Evolutionary conservation across 2,329 filamentous ascomycete species (phyloP), one percentile per base, ranked within the genome.

Genomic region (Passalora sequoiae): DNA sequence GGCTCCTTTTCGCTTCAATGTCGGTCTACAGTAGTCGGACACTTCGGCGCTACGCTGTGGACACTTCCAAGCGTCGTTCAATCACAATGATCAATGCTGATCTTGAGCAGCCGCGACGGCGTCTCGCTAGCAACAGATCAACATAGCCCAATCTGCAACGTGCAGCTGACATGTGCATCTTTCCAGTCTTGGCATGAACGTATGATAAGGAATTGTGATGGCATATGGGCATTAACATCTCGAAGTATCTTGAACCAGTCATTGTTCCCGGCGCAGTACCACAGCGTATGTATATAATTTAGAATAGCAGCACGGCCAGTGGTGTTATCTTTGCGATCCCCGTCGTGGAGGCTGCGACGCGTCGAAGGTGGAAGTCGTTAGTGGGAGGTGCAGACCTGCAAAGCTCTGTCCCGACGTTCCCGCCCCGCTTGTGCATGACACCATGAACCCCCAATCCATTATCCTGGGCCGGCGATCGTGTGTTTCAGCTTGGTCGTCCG

Each of bases 41-140:
- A n/a, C n/a, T n/a, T n/a, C n/a, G n/a, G n/a, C n/a, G n/a, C n/a
- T n/a, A n/a, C n/a, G n/a, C n/a, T n/a, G n/a, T n/a, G n/a, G n/a
- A n/a, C n/a, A n/a, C n/a, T n/a, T n/a, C n/a, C n/a, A n/a, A n/a
- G n/a, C n/a, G n/a, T n/a, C n/a, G n/a, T n/a, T n/a, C n/a, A n/a
- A n/a, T n/a, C n/a, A n/a, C n/a, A n/a, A n/a, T n/a, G n/a, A n/a
- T n/a, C n/a, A n/a, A n/a, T n/a, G n/a, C n/a, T n/a, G n/a, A n/a
- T n/a, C n/a, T n/a, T n/a, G n/a, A n/a, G n/a, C n/a, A n/a, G n/a
- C n/a, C n/a, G n/a, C n/a, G n/a, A n/a, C n/a, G n/a, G n/a, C n/a
- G n/a, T n/a, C n/a, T 37, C 33, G 33, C 33, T 37, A 21, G 33
- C 33, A 21, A 24, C 15, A 20, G n/a, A 15, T 27, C 19, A 24